A percentile compares a stretch with the other conserved stretches of the same genome.
Conservation (phyloP, 2,329 filamentous ascomycete genomes). For the Colletotrichum paranaense region DNA sequence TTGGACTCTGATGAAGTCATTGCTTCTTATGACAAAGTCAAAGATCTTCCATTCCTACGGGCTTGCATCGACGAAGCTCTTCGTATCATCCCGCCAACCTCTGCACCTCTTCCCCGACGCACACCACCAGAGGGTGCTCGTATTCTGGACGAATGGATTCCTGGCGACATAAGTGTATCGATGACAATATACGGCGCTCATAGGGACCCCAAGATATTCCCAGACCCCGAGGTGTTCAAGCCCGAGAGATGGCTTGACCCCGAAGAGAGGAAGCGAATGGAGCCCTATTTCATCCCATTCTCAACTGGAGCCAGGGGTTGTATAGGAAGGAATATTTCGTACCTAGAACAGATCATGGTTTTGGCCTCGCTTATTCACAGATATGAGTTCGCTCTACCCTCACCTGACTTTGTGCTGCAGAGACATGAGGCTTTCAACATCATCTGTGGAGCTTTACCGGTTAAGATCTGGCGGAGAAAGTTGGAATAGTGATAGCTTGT, state of each 20-base stretch:
- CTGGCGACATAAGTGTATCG: slow-evolving; percentile 55
- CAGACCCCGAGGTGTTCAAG: slow-evolving; percentile 40
- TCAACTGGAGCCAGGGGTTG: slow-evolving; percentile 39
- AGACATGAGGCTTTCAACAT: no score
- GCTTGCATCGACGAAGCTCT: slow-evolving; percentile 63
- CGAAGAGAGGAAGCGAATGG: slow-evolving; percentile 50
- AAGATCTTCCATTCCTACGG: slow-evolving; percentile 62
- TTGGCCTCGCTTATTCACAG: slow-evolving; percentile 41
- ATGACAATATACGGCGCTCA: slow-evolving; percentile 47
- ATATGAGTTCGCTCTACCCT: no score
- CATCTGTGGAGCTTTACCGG: no score
- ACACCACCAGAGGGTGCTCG: slow-evolving; percentile 56
- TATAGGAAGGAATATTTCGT: slow-evolving; percentile 47
- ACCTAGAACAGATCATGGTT: slow-evolving; percentile 58
- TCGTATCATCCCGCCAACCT: slow-evolving; percentile 55
- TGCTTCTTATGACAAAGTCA: slow-evolving; percentile 61
- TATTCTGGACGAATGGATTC: slow-evolving; percentile 57
- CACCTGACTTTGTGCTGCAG: no score
- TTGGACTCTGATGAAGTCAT: slow-evolving; percentile 55
- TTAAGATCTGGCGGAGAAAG: no score
- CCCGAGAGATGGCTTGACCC: slow-evolving; percentile 48
- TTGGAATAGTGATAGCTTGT: no score
- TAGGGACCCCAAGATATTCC: slow-evolving; percentile 17
- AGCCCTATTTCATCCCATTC: slow-evolving; percentile 53
- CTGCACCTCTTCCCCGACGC: slow-evolving; percentile 54